phyloP scores from a whole-genome alignment of 257 asterid genomes.

The Haberlea rhodopensis region DNA sequence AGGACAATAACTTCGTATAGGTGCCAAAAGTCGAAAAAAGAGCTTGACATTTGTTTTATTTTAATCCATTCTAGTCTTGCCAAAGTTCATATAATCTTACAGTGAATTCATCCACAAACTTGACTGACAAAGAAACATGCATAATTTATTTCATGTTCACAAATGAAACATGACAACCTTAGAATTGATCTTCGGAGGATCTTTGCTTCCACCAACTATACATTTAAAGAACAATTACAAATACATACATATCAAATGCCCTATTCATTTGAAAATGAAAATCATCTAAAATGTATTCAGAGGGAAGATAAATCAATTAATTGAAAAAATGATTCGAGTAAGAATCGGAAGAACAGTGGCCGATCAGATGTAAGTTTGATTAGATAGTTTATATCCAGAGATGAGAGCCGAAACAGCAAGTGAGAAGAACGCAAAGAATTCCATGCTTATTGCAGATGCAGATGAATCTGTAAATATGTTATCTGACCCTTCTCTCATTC shows the following conservation, averaged over 20 bases:
- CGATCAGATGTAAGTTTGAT: slow-evolving; percentile 64
- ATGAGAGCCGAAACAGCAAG: slow-evolving; percentile 67
- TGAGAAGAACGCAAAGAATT: slow-evolving; percentile 71
- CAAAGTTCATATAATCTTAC: not conserved
- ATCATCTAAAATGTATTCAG: slow-evolving; percentile 14
- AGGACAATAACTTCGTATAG: not conserved
- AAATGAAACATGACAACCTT: slow-evolving; percentile 15
- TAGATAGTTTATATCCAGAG: slow-evolving; percentile 82
- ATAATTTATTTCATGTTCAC: too few relatives aligned
- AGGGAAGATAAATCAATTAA: slow-evolving; percentile 21
- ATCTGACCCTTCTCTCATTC: slow-evolving; percentile 68
- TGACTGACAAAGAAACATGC: slow-evolving; percentile 13
- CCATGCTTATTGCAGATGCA: slow-evolving; percentile 81
- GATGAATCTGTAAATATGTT: slow-evolving; percentile 89
- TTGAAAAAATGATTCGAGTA: slow-evolving; percentile 23
- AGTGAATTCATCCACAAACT: not conserved
- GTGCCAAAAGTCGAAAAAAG: not conserved
- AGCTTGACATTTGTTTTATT: slow-evolving; percentile 2
- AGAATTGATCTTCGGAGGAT: slow-evolving; percentile 2
- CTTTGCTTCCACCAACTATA: slow-evolving; percentile 11
- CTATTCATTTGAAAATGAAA: slow-evolving; percentile 12
- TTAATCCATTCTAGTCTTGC: not conserved
- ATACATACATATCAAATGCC: not conserved
- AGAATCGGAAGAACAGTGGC: not conserved
- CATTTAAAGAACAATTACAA: slow-evolving; percentile 23